These are phyloP conservation scores for Comarum palustre DNA, from an alignment of 306 rosid genomes.

Conservation along the genomic window DNA sequence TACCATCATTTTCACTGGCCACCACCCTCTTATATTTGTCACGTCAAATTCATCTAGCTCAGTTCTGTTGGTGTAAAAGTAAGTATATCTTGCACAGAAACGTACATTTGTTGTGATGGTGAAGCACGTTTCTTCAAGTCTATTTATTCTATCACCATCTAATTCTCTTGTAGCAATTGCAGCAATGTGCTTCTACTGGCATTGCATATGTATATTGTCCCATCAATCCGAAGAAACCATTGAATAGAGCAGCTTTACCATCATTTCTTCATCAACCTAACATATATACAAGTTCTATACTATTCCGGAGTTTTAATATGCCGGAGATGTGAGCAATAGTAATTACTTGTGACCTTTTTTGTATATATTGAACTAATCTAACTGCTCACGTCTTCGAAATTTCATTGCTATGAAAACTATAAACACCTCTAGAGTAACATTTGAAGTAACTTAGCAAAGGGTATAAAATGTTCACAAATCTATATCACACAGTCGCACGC, in stretches of 20 bases:
- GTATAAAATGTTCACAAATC: conserved; percentile 11
- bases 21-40: conserved; percentile 1
- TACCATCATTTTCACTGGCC: background rate
- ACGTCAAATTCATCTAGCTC: background rate
- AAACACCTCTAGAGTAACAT: background rate
- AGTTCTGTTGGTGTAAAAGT: background rate
- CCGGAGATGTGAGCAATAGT: background rate
- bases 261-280: background rate
- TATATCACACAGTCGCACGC: too few relatives aligned
- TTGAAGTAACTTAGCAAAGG: background rate
- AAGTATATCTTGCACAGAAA: background rate
- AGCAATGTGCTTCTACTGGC: background rate
- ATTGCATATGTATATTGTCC: background rate
- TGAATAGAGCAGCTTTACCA: conserved; percentile 24
- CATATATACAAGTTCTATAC: background rate
- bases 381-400: background rate
- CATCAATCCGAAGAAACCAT: background rate
- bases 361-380: background rate
- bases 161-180: background rate
- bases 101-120: background rate
- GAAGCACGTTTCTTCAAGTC: background rate
- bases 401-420: background rate
- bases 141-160: background rate
- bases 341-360: background rate
- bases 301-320: background rate